These are phyloP conservation scores for Arachis monticola DNA, from an alignment of 331 rosid genomes.

Conservation along the genomic window DNA sequence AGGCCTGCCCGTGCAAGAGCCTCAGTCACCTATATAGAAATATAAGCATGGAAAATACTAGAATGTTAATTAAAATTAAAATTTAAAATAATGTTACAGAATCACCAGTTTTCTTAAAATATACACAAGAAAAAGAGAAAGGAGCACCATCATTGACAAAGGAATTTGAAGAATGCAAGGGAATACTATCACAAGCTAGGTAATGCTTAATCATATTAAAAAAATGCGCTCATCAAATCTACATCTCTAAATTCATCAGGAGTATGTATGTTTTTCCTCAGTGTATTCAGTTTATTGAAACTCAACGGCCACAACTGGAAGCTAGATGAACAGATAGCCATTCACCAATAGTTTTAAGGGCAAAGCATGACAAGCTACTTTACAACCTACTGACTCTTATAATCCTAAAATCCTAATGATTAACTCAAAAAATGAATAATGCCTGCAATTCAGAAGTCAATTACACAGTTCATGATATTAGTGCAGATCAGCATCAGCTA, in stretches of 20 bases:
- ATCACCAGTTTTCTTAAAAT: slow-evolving; percentile 1
- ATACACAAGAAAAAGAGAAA: slow-evolving; percentile 19
- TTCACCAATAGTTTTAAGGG: slow-evolving; percentile 3
- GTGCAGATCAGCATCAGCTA: not conserved
- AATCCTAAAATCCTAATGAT: slow-evolving; percentile 3
- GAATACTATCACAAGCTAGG: not conserved
- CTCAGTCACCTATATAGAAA: slow-evolving; percentile 66
- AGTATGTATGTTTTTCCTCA: slow-evolving; percentile 19
- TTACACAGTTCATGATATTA: not conserved
- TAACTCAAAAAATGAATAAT: slow-evolving; percentile 18
- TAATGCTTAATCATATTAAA: slow-evolving; percentile 25
- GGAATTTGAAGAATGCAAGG: slow-evolving; percentile 24
- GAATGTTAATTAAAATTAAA: slow-evolving; percentile 2
- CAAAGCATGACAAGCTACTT: not conserved
- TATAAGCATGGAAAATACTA: slow-evolving; percentile 20
- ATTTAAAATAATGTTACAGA: not conserved
- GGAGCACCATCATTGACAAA: slow-evolving; percentile 15
- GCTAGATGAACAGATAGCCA: slow-evolving; percentile 7
- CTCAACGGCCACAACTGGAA: not conserved
- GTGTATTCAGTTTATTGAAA: slow-evolving; percentile 18
- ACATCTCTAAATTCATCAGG: slow-evolving; percentile 23
- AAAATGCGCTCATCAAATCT: not conserved
- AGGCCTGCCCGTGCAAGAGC: slow-evolving; percentile 94
- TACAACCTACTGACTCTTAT: not conserved
- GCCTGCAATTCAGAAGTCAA: slow-evolving; percentile 14